Base-by-base conservation (phyloP, 2,329 filamentous ascomycete genomes). In the Talaromyces piceae region DNA sequence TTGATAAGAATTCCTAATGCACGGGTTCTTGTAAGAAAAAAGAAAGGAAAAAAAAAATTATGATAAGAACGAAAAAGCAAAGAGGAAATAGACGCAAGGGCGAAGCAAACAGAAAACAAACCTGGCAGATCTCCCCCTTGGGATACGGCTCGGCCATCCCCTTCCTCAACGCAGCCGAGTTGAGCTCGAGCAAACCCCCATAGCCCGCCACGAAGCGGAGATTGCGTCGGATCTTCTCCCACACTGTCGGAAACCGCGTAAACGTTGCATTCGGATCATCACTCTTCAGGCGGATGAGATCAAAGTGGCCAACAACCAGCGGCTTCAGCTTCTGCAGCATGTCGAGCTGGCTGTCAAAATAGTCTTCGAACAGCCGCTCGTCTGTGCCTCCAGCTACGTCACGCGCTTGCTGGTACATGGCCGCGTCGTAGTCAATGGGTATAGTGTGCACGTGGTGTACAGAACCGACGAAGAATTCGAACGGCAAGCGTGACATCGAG, bases 391-490 rank as follows among this genome's bases (percentile, higher is more conserved):
- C 82, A 51, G 77, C 73, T 13, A 66, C 58, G 4, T 73, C 68
- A 41, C 83, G 73, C n/a, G 87, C 87, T 13, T 73, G 67, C 18
- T 76, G 72, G 65, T 93, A 97, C 65, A 79, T 77, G 0, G 73
- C 71, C 5, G 68, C 70, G 70, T 94, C 86, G 66, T 87, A 95
- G 73, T 98, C 93, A 63, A 98, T 95, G 5, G 93, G 91, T 41
- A 91, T 76, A 13, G 83, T 83, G 63, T 88, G 82, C 6, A 91
- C 87, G 68, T 98, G 93, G 71, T 98, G 93, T 45, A 97, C 79
- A 1, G 88, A 94, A 52, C 93, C 93, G 63, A 98, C 78, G 73
- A 96, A 95, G 71, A 94, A 88, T 71, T 97, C 91, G 55, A 95
- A 78, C 8, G 72, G 69, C 33, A 88, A 79, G 55, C 80, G 76